These are phyloP conservation scores for Chenopodium album DNA, from an alignment of 148 eudicot species.

Conservation along the genomic window DNA sequence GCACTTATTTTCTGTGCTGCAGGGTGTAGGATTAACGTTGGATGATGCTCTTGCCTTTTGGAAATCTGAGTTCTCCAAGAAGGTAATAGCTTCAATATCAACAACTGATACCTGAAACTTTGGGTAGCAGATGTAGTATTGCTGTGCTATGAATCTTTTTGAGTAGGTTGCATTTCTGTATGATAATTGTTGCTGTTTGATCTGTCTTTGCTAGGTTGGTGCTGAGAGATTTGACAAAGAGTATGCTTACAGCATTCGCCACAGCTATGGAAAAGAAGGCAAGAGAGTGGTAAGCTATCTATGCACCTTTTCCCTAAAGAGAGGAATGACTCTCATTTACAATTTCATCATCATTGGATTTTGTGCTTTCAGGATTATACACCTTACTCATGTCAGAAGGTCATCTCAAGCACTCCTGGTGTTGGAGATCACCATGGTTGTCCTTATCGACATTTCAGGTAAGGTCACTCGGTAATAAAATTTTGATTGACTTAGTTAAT, in stretches of 20 bases:
- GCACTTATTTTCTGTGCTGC: conserved; percentile 8
- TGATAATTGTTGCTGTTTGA: conserved; percentile 1
- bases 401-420: conserved; percentile 74
- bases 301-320: background rate
- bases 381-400: conserved; percentile 80
- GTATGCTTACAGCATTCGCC: conserved; percentile 89
- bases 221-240: conserved; percentile 96
- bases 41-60: conserved; percentile 98
- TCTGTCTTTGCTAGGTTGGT: conserved; percentile 60
- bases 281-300: conserved; percentile 67
- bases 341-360: background rate
- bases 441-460: conserved; percentile 99
- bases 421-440: conserved; percentile 99
- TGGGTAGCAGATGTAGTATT: too few species aligned
- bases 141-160: background rate
- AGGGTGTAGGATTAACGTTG: conserved; percentile 95
- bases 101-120: background rate
- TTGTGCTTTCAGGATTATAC: conserved; percentile 65
- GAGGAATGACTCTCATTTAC: background rate
- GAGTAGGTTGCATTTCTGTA: background rate
- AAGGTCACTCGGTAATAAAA: background rate
- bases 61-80: conserved; percentile 89
- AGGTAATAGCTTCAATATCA: conserved; percentile 40
- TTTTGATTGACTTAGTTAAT: background rate
- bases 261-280: conserved; percentile 97